phyloP scores from a whole-genome alignment of 306 rosid species.

The Trifolium pratense region DNA sequence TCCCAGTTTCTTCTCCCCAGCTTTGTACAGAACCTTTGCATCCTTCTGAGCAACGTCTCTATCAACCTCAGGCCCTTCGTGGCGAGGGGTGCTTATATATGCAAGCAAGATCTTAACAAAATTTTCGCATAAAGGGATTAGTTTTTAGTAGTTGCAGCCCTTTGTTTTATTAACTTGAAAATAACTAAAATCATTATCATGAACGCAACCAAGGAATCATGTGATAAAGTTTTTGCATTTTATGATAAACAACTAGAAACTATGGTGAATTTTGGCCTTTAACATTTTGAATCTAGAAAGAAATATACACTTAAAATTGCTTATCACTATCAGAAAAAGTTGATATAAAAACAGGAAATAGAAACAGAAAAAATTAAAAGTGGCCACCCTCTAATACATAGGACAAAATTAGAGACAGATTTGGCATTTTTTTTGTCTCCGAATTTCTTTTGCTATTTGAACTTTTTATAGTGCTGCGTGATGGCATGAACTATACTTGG shows the following conservation, averaged over 20 bases:
- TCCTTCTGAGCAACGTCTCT: conserved; percentile 49
- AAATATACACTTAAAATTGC: neutral
- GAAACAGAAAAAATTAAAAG: too few species aligned
- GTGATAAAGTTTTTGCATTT: neutral
- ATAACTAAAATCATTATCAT: neutral
- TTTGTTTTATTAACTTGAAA: conserved; percentile 15
- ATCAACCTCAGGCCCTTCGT: conserved; percentile 69
- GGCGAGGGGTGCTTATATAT: conserved; percentile 54
- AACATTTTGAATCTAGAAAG: neutral
- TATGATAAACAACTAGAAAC: neutral
- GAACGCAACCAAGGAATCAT: neutral
- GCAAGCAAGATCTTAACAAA: conserved; percentile 62
- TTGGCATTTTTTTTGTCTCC: too few species aligned
- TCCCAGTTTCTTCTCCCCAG: conserved; percentile 54
- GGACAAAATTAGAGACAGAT: too few species aligned
- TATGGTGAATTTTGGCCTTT: neutral
- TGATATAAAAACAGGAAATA: too few species aligned
- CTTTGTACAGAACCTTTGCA: conserved; percentile 53
- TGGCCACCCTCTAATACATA: too few species aligned
- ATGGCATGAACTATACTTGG: too few species aligned
- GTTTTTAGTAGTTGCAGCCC: neutral
- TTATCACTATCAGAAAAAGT: too few species aligned
- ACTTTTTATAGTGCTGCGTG: too few species aligned
- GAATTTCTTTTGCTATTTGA: too few species aligned
- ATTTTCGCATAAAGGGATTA: neutral